Conservation (phyloP, 2,329 filamentous ascomycete species). For the Fusarium vanettenii region DNA sequence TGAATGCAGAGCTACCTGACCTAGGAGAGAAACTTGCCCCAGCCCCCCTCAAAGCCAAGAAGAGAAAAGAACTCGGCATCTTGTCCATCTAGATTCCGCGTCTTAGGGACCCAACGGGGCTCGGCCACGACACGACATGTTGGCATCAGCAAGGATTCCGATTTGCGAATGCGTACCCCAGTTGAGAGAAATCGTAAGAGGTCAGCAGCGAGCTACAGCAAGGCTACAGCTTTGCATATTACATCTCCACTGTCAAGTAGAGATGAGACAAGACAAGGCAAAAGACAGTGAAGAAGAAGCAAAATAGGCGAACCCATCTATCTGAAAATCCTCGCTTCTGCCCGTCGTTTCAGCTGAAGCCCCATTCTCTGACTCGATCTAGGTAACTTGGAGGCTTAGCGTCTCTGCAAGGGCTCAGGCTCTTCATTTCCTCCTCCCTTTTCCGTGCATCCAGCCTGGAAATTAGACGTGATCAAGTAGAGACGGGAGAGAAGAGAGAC, state of each 20-base stretch:
- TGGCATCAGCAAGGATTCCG: not conserved
- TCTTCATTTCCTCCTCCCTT: slow-evolving; percentile 29
- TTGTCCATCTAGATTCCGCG: slow-evolving; percentile 4
- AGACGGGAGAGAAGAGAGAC: not conserved
- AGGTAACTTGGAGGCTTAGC: not conserved
- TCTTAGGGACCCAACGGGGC: slow-evolving; percentile 3
- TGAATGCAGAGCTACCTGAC: not conserved
- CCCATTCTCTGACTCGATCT: not conserved
- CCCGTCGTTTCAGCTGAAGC: slow-evolving; percentile 23
- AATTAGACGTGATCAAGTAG: not conserved
- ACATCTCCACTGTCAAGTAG: slow-evolving; percentile 19
- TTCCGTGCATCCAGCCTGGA: not conserved
- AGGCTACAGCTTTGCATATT: not conserved
- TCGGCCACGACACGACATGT: slow-evolving; percentile 12
- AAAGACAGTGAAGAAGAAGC: not conserved
- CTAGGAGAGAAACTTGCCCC: not conserved
- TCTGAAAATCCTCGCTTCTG: not conserved
- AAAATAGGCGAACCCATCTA: not conserved
- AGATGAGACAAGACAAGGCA: not conserved
- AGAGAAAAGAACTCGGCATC: slow-evolving; percentile 6
- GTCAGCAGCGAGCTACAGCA: slow-evolving; percentile 1
- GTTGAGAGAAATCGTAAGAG: slow-evolving; percentile 13
- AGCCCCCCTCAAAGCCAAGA: slow-evolving; percentile 13
- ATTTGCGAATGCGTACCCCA: not conserved
- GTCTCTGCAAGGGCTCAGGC: slow-evolving; percentile 28